Evolutionary conservation across 306 rosid species (phyloP).

Genomic region (Quercus suber): DNA sequence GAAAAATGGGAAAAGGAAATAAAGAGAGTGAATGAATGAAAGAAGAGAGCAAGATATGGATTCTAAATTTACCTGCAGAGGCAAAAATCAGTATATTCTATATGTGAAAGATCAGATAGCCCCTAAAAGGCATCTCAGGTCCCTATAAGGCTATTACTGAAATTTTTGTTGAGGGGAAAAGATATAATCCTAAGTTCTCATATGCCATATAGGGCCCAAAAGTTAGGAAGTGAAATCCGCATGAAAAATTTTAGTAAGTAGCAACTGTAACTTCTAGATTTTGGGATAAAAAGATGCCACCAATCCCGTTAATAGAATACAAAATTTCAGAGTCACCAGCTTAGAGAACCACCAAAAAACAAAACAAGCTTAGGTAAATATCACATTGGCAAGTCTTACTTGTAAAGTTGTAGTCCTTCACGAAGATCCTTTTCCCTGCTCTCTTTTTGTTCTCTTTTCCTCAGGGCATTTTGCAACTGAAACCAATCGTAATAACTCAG

Average conservation of each 20-base stretch:
- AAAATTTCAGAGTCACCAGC: background rate
- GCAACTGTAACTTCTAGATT: background rate
- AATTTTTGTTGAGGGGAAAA: no score
- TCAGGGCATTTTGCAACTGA: conserved; percentile 82
- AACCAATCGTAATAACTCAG: conserved; percentile 30
- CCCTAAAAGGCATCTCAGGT: background rate
- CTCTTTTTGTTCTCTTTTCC: conserved; percentile 74
- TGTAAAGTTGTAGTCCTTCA: conserved; percentile 80
- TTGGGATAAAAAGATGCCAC: background rate
- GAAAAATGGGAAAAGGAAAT: background rate
- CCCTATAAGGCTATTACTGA: background rate
- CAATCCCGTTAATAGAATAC: background rate
- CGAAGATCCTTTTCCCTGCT: conserved; percentile 62
- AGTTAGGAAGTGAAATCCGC: background rate
- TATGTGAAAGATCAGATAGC: background rate
- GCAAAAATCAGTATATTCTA: background rate
- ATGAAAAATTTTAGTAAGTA: background rate
- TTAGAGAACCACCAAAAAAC: conserved; percentile 6
- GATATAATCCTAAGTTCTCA: background rate
- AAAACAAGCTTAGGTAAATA: conserved; percentile 7
- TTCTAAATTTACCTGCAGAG: background rate
- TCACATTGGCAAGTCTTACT: conserved; percentile 40
- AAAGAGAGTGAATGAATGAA: background rate
- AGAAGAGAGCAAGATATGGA: background rate
- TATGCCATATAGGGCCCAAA: background rate